These are phyloP conservation scores for Prunus fruticosa DNA, from an alignment of 306 rosid genomes.

Conservation along the genomic window DNA sequence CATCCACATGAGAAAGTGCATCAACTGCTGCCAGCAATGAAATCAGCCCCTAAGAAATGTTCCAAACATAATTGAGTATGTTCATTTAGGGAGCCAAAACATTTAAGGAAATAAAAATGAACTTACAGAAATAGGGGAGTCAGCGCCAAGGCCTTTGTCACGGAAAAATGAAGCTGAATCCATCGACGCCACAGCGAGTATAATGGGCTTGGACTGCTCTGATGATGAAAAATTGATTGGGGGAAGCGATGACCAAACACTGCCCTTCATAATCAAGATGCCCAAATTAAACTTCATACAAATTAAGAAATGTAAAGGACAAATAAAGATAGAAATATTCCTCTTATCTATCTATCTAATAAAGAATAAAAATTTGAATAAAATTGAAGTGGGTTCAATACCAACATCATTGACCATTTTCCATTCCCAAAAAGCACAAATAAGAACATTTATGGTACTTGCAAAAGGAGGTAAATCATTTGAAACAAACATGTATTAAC, in stretches of 20 bases:
- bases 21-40: constrained; percentile 80
- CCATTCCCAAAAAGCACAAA: not conserved
- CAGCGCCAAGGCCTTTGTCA: constrained; percentile 83
- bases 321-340: no score
- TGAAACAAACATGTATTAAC: not conserved
- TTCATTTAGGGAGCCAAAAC: constrained; percentile 15
- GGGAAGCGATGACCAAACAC: constrained; percentile 97
- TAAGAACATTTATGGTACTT: not conserved
- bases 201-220: constrained; percentile 58
- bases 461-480: not conserved
- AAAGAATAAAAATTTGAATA: not conserved
- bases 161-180: constrained; percentile 96
- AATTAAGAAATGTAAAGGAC: not conserved
- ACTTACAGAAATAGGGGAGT: constrained; percentile 88
- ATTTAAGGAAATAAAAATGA: constrained; percentile 15
- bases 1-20: constrained; percentile 70
- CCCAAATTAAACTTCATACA: constrained; percentile 23
- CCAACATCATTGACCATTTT: not conserved
- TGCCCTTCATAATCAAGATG: constrained; percentile 62
- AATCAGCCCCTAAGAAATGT: constrained; percentile 66
- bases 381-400: not conserved
- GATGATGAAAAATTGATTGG: constrained; percentile 62
- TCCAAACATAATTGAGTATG: constrained; percentile 17
- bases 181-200: constrained; percentile 76
- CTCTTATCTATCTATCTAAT: no score